Evolutionary conservation across 345 rosid species (phyloP).

Genomic region (Laguncularia racemosa): DNA sequence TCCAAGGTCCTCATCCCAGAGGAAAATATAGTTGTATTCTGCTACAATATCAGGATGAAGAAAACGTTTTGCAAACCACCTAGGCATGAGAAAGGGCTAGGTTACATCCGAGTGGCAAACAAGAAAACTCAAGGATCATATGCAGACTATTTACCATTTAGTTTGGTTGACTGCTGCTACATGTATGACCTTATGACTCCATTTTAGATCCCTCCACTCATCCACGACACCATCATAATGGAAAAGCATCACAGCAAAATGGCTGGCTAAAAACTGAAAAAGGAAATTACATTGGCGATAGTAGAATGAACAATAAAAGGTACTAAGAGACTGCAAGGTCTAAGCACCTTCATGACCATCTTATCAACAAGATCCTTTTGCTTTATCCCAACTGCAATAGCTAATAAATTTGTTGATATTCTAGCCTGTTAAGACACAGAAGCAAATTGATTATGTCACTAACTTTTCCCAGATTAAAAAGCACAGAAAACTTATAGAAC

Average conservation of each 20-base stretch:
- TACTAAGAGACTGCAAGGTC: background rate
- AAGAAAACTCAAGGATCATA: background rate
- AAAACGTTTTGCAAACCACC: constrained; percentile 91
- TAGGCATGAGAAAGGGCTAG: constrained; percentile 11
- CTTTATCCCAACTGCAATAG: constrained; percentile 53
- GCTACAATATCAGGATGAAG: constrained; percentile 66
- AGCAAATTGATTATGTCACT: constrained; percentile 1
- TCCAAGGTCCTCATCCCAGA: constrained; percentile 84
- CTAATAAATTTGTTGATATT: constrained; percentile 30
- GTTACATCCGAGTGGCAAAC: background rate
- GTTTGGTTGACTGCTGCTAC: constrained; percentile 77
- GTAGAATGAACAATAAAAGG: background rate
- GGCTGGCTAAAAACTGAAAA: constrained; percentile 57
- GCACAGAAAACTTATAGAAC: no score
- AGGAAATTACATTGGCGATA: background rate
- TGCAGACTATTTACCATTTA: constrained; percentile 48
- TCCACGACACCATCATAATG: constrained; percentile 87
- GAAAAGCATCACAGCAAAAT: constrained; percentile 73
- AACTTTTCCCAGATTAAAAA: no score
- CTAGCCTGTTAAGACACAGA: constrained; percentile 22
- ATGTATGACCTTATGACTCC: constrained; percentile 60
- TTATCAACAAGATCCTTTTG: constrained; percentile 43
- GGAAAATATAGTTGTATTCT: constrained; percentile 46
- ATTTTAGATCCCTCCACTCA: constrained; percentile 59
- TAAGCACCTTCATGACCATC: constrained; percentile 46